These are phyloP conservation scores for Alternaria conjuncta DNA, from an alignment of 2,329 filamentous ascomycete genomes.

Conservation along the genomic window DNA sequence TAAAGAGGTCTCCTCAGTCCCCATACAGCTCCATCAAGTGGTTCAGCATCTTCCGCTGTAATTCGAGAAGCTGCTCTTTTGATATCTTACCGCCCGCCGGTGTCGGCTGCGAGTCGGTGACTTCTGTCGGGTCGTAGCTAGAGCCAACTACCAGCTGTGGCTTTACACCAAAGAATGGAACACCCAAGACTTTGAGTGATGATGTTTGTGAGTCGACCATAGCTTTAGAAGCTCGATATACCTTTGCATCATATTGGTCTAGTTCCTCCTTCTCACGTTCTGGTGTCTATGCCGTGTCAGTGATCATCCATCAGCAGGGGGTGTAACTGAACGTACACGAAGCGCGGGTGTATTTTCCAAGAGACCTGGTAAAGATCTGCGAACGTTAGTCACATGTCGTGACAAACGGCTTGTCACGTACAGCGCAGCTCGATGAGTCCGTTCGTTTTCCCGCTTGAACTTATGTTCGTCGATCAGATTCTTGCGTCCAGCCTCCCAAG, in stretches of 20 bases:
- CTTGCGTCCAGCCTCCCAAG: slow-evolving; percentile 64
- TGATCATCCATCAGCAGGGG: background rate
- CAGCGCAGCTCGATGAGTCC: slow-evolving; percentile 62
- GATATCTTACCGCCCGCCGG: slow-evolving; percentile 28
- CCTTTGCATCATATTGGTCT: slow-evolving; percentile 65
- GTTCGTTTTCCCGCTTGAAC: slow-evolving; percentile 60
- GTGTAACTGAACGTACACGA: slow-evolving; percentile 18
- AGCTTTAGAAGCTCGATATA: slow-evolving; percentile 63
- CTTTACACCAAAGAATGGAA: slow-evolving; percentile 43
- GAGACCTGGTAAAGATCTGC: slow-evolving; percentile 37
- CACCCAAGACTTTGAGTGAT: slow-evolving; percentile 61
- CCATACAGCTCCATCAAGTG: slow-evolving; percentile 42
- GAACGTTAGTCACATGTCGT: slow-evolving; percentile 5
- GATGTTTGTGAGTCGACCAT: slow-evolving; percentile 66
- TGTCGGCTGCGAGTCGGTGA: background rate
- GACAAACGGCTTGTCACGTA: slow-evolving; percentile 40
- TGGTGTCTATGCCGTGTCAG: slow-evolving; percentile 44
- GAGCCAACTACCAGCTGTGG: slow-evolving; percentile 33
- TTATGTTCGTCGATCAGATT: slow-evolving; percentile 60
- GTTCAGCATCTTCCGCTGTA: slow-evolving; percentile 47
- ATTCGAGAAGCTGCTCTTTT: slow-evolving; percentile 32
- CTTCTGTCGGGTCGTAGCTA: slow-evolving; percentile 16
- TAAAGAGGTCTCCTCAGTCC: slow-evolving; percentile 16
- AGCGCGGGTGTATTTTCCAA: slow-evolving; percentile 28
- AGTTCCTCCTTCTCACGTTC: slow-evolving; percentile 63